phyloP scores from a whole-genome alignment of 1,284 basidiomycete species.

The Cystobasidiaceae sp. region DNA sequence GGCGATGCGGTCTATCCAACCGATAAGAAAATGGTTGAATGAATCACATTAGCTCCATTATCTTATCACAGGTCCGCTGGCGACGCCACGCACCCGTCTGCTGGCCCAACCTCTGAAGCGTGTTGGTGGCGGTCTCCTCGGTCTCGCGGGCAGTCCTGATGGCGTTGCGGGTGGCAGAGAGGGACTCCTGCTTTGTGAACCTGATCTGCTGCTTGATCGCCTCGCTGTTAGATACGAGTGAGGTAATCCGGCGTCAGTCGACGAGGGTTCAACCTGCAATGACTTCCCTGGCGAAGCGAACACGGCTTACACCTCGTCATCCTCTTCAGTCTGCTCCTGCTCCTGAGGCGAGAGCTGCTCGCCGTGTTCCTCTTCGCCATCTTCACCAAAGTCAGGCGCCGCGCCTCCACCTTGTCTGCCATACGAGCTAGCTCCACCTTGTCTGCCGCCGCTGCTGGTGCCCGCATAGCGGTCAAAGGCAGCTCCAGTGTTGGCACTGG shows the following conservation, averaged over 20 bases:
- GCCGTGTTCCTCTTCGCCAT: background rate
- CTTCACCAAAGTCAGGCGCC: background rate
- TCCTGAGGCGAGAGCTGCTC: constrained; percentile 7
- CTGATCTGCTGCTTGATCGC: constrained; percentile 91
- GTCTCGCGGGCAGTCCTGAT: constrained; percentile 87
- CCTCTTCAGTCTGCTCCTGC: constrained; percentile 65
- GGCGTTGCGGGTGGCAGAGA: constrained; percentile 86
- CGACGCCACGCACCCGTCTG: constrained; percentile 70
- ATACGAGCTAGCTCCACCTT: background rate
- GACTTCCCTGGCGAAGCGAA: background rate
- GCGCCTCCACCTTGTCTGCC: background rate
- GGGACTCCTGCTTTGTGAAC: constrained; percentile 86
- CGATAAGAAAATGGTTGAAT: background rate
- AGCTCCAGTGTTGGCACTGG: constrained; percentile 2
- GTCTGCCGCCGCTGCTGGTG: background rate
- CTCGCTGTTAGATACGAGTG: constrained; percentile 51
- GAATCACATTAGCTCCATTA: constrained; percentile 7
- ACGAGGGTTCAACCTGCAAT: background rate
- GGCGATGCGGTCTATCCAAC: constrained; percentile 58
- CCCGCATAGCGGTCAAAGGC: constrained; percentile 13
- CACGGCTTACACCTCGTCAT: constrained; percentile 66
- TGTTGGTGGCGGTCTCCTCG: constrained; percentile 88
- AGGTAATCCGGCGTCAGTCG: background rate
- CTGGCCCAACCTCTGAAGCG: constrained; percentile 78
- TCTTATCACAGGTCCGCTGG: background rate